Conservation (phyloP, 2,329 filamentous ascomycete species). For the Pezicula carpinea region DNA sequence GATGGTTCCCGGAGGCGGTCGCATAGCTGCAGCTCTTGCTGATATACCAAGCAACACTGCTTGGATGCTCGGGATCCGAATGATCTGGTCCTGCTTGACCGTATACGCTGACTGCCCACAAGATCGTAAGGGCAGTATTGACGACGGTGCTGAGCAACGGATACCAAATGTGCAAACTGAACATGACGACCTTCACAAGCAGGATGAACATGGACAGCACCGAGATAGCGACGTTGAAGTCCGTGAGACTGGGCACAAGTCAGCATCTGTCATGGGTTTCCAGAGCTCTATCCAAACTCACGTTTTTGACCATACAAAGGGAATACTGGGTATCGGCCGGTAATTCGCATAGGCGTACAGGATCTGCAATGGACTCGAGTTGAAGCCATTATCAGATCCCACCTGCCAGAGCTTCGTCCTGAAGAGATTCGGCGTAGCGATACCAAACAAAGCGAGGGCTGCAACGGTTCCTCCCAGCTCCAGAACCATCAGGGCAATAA, state of each 20-base stretch:
- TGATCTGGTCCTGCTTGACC: slow-evolving; percentile 72
- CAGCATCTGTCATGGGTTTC: slow-evolving; percentile 5
- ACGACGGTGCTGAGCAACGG: slow-evolving; percentile 58
- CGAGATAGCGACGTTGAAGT: slow-evolving; percentile 73
- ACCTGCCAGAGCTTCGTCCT: slow-evolving; percentile 69
- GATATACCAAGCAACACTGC: slow-evolving; percentile 70
- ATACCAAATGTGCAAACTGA: slow-evolving; percentile 67
- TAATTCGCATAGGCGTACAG: slow-evolving; percentile 73
- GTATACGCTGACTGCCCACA: slow-evolving; percentile 64
- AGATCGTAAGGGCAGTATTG: slow-evolving; percentile 50
- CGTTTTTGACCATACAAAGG: slow-evolving; percentile 70
- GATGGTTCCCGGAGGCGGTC: slow-evolving; percentile 44
- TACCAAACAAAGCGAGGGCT: slow-evolving; percentile 64
- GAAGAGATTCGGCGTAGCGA: slow-evolving; percentile 69
- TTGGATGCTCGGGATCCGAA: slow-evolving; percentile 57
- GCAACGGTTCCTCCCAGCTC: slow-evolving; percentile 64
- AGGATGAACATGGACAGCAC: slow-evolving; percentile 73
- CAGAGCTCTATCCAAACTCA: slow-evolving; percentile 41
- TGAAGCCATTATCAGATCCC: slow-evolving; percentile 66
- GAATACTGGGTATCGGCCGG: slow-evolving; percentile 52
- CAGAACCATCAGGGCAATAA: slow-evolving; percentile 52
- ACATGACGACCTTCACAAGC: slow-evolving; percentile 63
- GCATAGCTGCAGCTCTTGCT: slow-evolving; percentile 63
- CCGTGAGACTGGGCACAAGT: slow-evolving; percentile 55
- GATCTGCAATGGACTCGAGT: slow-evolving; percentile 65